phyloP scores from a whole-genome alignment of 805 yeast genomes.

The Saturnispora bothae region DNA sequence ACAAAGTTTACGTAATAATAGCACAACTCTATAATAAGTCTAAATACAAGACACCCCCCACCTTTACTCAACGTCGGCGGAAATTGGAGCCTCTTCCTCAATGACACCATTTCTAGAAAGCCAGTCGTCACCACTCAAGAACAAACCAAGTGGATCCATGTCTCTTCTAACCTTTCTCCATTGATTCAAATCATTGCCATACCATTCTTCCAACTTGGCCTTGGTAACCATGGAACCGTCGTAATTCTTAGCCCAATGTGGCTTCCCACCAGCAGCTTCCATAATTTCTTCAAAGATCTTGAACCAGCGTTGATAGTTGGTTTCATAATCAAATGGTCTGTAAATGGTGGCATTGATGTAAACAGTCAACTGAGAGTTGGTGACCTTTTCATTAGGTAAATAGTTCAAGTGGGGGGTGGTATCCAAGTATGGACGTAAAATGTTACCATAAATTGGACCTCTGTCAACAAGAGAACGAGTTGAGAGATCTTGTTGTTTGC shows the following conservation, averaged over 20 bases:
- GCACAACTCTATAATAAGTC: not conserved
- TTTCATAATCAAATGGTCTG: slow-evolving; percentile 76
- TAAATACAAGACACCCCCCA: not conserved
- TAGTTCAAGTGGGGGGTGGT: slow-evolving; percentile 61
- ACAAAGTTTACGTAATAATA: not conserved
- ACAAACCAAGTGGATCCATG: slow-evolving; percentile 75
- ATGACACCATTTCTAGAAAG: slow-evolving; percentile 67
- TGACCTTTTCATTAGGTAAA: slow-evolving; percentile 40
- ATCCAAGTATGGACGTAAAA: slow-evolving; percentile 71
- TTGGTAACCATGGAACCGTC: slow-evolving; percentile 77
- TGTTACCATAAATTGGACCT: slow-evolving; percentile 83
- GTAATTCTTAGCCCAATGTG: slow-evolving; percentile 98
- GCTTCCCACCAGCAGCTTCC: slow-evolving; percentile 76
- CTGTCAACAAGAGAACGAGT: slow-evolving; percentile 41
- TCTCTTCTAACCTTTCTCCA: slow-evolving; percentile 56
- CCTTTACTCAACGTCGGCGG: slow-evolving; percentile 7
- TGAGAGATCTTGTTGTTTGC: slow-evolving; percentile 35
- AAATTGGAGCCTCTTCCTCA: slow-evolving; percentile 17
- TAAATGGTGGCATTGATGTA: slow-evolving; percentile 92
- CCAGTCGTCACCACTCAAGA: slow-evolving; percentile 74
- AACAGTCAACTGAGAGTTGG: slow-evolving; percentile 71
- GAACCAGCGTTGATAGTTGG: slow-evolving; percentile 74
- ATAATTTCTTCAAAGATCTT: slow-evolving; percentile 70
- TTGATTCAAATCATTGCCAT: slow-evolving; percentile 53
- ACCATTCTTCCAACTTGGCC: slow-evolving; percentile 63